Evolutionary conservation across 257 asterid species (phyloP).

Genomic region (Salvia miltiorrhiza): DNA sequence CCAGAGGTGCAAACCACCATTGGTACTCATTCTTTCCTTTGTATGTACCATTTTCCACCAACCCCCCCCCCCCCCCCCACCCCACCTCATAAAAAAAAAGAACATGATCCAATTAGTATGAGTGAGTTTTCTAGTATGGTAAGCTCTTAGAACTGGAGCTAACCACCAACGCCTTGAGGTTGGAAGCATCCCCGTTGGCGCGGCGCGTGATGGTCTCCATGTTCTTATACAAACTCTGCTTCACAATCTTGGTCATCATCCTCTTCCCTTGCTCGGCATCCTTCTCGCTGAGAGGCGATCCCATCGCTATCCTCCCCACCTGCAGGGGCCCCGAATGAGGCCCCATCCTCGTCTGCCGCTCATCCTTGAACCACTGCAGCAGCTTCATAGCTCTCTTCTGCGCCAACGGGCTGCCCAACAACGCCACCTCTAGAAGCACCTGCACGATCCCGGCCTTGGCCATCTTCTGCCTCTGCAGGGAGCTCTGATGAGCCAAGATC

Average conservation of each 20-base stretch:
- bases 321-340: slow-evolving; percentile 85
- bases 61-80: no score
- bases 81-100: background rate
- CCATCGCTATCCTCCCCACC: slow-evolving; percentile 34
- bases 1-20: slow-evolving; percentile 24
- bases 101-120: background rate
- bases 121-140: slow-evolving; percentile 41
- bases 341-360: slow-evolving; percentile 59
- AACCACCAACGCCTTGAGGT: slow-evolving; percentile 54
- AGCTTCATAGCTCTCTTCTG: slow-evolving; percentile 80
- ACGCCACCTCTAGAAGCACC: slow-evolving; percentile 76
- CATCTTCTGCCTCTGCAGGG: slow-evolving; percentile 73
- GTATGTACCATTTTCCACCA: slow-evolving; percentile 15
- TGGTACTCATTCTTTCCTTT: slow-evolving; percentile 3
- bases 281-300: slow-evolving; percentile 39
- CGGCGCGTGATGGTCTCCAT: slow-evolving; percentile 75
- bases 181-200: slow-evolving; percentile 53
- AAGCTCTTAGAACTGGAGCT: slow-evolving; percentile 88
- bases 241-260: slow-evolving; percentile 71
- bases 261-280: slow-evolving; percentile 57
- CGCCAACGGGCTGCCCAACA: slow-evolving; percentile 77
- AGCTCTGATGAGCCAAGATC: slow-evolving; percentile 86
- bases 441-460: slow-evolving; percentile 73
- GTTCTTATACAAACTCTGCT: slow-evolving; percentile 65
- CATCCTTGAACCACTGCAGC: slow-evolving; percentile 88